Base-by-base conservation (phyloP, 257 asterid species). In the Nicotiana noctiflora region DNA sequence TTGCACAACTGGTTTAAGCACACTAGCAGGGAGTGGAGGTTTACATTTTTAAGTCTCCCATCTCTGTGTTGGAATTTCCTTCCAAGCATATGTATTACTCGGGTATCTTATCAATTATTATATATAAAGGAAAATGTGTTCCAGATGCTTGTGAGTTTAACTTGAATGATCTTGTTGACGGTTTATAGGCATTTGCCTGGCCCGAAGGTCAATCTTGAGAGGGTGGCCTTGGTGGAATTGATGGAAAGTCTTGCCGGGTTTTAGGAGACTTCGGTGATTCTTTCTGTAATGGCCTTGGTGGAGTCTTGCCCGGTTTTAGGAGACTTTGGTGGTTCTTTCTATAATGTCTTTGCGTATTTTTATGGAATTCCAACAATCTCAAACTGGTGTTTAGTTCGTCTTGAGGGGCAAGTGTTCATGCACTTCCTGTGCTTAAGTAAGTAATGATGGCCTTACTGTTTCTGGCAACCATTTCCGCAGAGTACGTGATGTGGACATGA, bases 401-500 rank as follows among this genome's bases (percentile, higher is more conserved):
- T 89, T 90, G 98, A 90, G 92, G 96, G 89, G 92, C 97, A 92
- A 91, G 92, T 96, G 89, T 85, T 46, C 97, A 91, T 92, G 90
- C 93, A 89, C 92, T 88, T 81, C 92, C 96, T 86, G 92, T 92
- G 81, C 97, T 88, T 94, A 85, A 93, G 93, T 90, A 86, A 81
- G 93, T 95, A 88, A 84, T 92, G 98, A 95, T 93, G 99, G 98
- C 94, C 99, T 95, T 93, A 93, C 89, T 92, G 91, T 95, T 95
- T 95, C 91, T 95, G 98, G 98, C 90, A 93, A 93, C 91, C 92
- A 86, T 93, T 95, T 93, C 93, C 97, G 97, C 99, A 96, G 99
- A 96, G 98, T 96, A 88, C 98, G 98, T 19, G 97, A 94, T 83
- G 99, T 96, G 98, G 98, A 96, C 88, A 92, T 96, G 99, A 96